Percentiles rank a stretch among this genome's conserved stretches.
Evolutionary conservation across 2,329 filamentous ascomycete species (phyloP).

Genomic region (Hortaea sp.): DNA sequence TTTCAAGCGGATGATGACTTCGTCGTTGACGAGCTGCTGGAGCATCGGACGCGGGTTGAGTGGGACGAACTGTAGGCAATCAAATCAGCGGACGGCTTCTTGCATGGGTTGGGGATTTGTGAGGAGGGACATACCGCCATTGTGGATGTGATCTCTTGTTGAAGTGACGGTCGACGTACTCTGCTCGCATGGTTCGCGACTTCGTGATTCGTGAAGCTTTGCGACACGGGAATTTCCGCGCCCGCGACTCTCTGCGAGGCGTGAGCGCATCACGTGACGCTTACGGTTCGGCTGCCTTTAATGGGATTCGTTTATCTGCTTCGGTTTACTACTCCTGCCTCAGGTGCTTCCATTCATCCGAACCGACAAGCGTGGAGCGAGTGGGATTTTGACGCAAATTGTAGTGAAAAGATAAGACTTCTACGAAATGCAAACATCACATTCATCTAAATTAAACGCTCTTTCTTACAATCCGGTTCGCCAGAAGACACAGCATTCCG

Average conservation of each 20-base stretch:
- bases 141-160: not conserved
- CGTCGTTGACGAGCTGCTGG: slow-evolving; percentile 86
- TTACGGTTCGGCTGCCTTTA: not conserved
- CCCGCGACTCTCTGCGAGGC: not conserved
- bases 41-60: slow-evolving; percentile 96
- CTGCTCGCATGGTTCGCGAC: no score
- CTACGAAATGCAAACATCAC: not conserved
- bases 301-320: not conserved
- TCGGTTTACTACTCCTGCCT: not conserved
- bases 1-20: slow-evolving; percentile 86
- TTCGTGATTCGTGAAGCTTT: not conserved
- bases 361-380: not conserved
- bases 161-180: not conserved
- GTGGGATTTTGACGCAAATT: no score
- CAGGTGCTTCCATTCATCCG: not conserved
- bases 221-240: not conserved
- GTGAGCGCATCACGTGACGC: not conserved
- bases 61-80: slow-evolving; percentile 56
- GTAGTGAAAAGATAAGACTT: no score
- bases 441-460: not conserved
- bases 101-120: not conserved
- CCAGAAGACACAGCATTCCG: not conserved
- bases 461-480: not conserved
- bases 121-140: not conserved
- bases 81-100: not conserved